Evolutionary conservation across 495 filamentous ascomycete genomes (phyloP).

Genomic region (Diplogelasinospora grovesii): DNA sequence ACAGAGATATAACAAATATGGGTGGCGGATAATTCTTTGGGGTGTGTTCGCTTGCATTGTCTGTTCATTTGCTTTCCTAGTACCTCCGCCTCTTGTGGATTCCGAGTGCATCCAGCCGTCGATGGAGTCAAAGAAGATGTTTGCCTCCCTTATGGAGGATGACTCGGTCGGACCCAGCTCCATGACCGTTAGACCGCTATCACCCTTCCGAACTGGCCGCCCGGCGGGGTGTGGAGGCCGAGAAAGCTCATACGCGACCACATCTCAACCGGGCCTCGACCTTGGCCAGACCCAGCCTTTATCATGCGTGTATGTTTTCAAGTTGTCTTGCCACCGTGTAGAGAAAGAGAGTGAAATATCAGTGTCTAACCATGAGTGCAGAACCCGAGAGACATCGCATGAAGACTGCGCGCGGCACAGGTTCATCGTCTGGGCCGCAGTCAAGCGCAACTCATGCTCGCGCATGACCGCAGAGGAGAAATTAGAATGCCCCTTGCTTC

Average conservation of each 20-base stretch:
- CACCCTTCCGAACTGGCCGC: conserved; percentile 11
- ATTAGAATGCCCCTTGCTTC: conserved; percentile 37
- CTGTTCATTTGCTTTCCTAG: conserved; percentile 8
- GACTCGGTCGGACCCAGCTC: conserved; percentile 13
- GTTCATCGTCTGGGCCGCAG: conserved; percentile 45
- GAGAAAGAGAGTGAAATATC: too few species aligned
- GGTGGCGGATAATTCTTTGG: conserved; percentile 25
- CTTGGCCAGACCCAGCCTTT: conserved; percentile 7
- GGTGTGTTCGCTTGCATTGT: conserved; percentile 8
- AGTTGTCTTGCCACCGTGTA: neutral
- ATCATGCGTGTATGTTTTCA: conserved; percentile 28
- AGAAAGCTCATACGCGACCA: neutral
- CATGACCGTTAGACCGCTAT: conserved; percentile 4
- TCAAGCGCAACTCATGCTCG: conserved; percentile 40
- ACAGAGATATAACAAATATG: conserved; percentile 28
- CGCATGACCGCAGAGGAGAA: conserved; percentile 35
- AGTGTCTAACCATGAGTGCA: conserved; percentile 24
- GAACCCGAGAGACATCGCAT: conserved; percentile 32
- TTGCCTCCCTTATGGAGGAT: conserved; percentile 26
- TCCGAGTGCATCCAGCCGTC: neutral
- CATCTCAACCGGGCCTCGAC: conserved; percentile 8
- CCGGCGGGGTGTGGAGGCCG: conserved; percentile 1
- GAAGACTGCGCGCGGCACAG: conserved; percentile 41
- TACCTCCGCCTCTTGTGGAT: neutral
- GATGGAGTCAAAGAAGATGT: conserved; percentile 27